Evolutionary conservation across 495 filamentous ascomycete species (phyloP).

Genomic region (Aeminium ludgeri): DNA sequence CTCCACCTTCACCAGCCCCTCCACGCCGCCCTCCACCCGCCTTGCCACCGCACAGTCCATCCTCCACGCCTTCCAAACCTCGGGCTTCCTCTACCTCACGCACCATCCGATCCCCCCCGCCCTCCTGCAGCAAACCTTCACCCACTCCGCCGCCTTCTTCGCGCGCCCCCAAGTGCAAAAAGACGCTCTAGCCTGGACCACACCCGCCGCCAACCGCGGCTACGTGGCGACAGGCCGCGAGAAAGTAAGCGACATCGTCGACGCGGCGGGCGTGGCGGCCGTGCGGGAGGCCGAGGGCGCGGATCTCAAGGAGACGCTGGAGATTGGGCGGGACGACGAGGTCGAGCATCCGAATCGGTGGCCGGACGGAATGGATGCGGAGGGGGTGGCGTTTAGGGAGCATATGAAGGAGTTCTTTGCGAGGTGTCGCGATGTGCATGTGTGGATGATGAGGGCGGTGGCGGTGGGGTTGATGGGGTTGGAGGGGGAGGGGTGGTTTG

Average conservation of each 20-base stretch:
- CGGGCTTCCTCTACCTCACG: slow-evolving; percentile 82
- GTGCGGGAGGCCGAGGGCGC: slow-evolving; percentile 39
- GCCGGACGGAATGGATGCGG: slow-evolving; percentile 44
- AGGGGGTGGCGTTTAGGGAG: slow-evolving; percentile 48
- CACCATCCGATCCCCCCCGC: slow-evolving; percentile 53
- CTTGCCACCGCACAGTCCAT: slow-evolving; percentile 51
- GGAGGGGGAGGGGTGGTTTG: slow-evolving; percentile 52
- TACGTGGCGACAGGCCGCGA: slow-evolving; percentile 63
- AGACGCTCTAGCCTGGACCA: slow-evolving; percentile 30
- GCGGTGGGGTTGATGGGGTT: slow-evolving; percentile 61
- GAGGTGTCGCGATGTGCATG: slow-evolving; percentile 57
- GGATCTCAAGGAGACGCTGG: slow-evolving; percentile 71
- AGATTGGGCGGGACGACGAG: slow-evolving; percentile 65
- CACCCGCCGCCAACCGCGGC: slow-evolving; percentile 32
- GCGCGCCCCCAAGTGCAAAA: slow-evolving; percentile 51
- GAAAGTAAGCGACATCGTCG: slow-evolving; percentile 47
- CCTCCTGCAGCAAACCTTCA: slow-evolving; percentile 38
- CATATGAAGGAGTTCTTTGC: slow-evolving; percentile 58
- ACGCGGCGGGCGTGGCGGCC: slow-evolving; percentile 40
- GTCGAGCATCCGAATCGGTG: slow-evolving; percentile 58
- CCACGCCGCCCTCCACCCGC: slow-evolving; percentile 44
- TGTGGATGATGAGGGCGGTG: slow-evolving; percentile 72
- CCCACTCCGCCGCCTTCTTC: slow-evolving; percentile 63
- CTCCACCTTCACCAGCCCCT: slow-evolving; percentile 41
- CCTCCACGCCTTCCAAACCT: slow-evolving; percentile 62